A percentile compares a stretch with the other conserved stretches of the same genome.
Evolutionary conservation across 139 green algal species (phyloP).

Genomic region (Tetradesmus obliquus): DNA sequence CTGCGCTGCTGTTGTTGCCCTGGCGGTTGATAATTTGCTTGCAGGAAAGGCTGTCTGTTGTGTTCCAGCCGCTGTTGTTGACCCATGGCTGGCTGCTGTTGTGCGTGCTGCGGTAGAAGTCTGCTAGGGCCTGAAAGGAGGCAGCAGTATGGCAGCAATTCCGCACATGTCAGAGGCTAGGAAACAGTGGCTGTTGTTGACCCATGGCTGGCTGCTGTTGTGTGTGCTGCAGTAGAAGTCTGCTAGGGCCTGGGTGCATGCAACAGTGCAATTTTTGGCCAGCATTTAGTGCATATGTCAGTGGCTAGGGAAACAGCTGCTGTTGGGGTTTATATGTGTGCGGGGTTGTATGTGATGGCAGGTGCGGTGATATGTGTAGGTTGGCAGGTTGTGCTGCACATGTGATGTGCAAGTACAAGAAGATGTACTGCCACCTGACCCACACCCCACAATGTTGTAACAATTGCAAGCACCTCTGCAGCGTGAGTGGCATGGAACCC

Average conservation of each 20-base stretch:
- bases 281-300: no score
- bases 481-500: no score
- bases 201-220: neutral
- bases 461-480: no score
- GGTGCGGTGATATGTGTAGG: neutral
- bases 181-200: conserved; percentile 6
- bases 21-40: neutral
- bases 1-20: neutral
- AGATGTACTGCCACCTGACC: neutral
- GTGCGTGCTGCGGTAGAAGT: neutral
- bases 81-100: neutral
- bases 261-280: neutral
- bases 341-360: no score
- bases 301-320: neutral
- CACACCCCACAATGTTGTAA: no score
- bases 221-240: neutral
- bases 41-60: neutral
- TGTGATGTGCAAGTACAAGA: neutral
- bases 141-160: neutral
- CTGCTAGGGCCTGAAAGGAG: neutral
- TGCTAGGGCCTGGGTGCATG: neutral
- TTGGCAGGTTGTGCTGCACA: neutral
- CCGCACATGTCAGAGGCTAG: neutral
- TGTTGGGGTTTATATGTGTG: neutral
- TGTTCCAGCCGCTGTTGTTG: conserved; percentile 35